A percentile compares a stretch with the other conserved stretches of the same genome.
Conservation (phyloP, 2,329 filamentous ascomycete species). For the Clarireedia sp. region DNA sequence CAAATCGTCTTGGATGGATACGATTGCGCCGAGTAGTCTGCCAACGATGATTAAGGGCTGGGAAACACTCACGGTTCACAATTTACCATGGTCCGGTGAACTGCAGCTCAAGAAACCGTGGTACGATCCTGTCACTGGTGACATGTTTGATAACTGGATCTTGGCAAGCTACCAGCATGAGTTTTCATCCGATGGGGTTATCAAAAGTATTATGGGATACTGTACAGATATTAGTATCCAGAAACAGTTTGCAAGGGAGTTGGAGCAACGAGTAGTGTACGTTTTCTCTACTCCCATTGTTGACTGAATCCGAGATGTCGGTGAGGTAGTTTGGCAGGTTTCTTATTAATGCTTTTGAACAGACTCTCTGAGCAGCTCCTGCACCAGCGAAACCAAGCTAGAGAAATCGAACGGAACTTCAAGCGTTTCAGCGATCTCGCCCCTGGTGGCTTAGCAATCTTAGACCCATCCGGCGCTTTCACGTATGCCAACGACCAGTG, state of each 20-base stretch:
- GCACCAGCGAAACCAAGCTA: conserved; percentile 50
- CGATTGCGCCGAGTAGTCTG: conserved; percentile 57
- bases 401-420: conserved; percentile 65
- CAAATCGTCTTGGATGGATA: conserved; percentile 63
- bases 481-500: conserved; percentile 58
- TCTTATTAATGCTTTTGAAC: background rate
- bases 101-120: conserved; percentile 58
- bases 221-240: conserved; percentile 79
- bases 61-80: conserved; percentile 51
- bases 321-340: background rate
- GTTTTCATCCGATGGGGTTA: conserved; percentile 49
- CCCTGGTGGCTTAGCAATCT: conserved; percentile 43
- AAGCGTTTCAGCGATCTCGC: conserved; percentile 76
- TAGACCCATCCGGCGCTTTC: conserved; percentile 8
- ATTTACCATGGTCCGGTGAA: conserved; percentile 58
- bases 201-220: conserved; percentile 69
- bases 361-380: conserved; percentile 68
- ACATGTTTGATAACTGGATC: conserved; percentile 63
- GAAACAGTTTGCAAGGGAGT: conserved; percentile 77
- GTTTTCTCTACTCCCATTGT: background rate
- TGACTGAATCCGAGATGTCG: background rate
- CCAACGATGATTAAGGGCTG: conserved; percentile 50
- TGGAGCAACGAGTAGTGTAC: conserved; percentile 56
- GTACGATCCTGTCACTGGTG: conserved; percentile 49
- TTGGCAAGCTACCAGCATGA: conserved; percentile 69